Evolutionary conservation across 305 asterid genomes (phyloP).

Genomic region (Rubia peregrina): DNA sequence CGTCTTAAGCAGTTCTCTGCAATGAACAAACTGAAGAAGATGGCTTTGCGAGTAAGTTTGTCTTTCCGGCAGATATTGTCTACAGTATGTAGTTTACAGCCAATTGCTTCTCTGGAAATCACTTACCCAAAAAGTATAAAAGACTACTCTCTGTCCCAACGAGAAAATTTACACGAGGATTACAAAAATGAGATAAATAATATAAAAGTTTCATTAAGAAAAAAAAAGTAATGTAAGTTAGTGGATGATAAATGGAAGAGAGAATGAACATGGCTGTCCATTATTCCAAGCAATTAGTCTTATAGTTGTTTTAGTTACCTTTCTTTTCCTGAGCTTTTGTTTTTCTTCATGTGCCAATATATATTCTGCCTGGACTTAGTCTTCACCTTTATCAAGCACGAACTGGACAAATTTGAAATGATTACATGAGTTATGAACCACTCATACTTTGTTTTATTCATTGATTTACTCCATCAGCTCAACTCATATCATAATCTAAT

Average conservation of each 20-base stretch:
- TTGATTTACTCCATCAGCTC: too few species aligned
- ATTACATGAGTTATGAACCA: background rate
- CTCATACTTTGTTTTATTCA: too few species aligned
- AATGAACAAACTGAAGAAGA: slow-evolving; percentile 41
- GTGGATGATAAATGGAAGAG: too few species aligned
- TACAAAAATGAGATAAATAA: background rate
- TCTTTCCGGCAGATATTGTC: background rate
- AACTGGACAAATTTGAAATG: background rate
- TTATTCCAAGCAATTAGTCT: background rate
- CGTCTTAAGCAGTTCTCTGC: slow-evolving; percentile 47
- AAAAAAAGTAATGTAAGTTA: background rate
- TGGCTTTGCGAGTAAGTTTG: slow-evolving; percentile 41
- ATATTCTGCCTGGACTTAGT: background rate
- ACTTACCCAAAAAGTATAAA: too few species aligned
- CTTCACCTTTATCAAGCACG: background rate
- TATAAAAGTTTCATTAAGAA: background rate
- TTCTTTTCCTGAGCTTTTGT: background rate
- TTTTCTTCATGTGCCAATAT: background rate
- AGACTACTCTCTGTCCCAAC: background rate
- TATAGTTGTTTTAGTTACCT: background rate
- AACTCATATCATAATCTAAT: too few species aligned
- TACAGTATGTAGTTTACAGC: background rate
- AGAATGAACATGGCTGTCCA: background rate
- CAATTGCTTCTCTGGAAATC: background rate
- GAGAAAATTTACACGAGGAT: background rate